A percentile compares a stretch with the other conserved stretches of the same genome.
Evolutionary conservation across 2,329 filamentous ascomycete genomes (phyloP).

Genomic region (Atkinsonella texensis): DNA sequence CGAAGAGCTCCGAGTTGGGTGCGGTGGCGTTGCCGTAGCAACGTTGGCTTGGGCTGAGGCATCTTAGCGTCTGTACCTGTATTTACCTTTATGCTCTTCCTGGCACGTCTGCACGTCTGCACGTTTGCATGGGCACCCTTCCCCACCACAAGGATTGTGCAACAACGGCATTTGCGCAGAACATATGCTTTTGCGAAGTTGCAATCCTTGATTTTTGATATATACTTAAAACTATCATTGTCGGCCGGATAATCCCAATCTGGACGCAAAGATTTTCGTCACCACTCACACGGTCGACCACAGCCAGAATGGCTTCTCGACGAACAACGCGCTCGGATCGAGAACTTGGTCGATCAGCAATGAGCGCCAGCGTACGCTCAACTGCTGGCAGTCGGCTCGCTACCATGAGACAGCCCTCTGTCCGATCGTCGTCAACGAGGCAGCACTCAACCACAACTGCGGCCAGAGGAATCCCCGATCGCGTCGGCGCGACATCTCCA

Average conservation of each 20-base stretch:
- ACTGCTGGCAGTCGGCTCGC: slow-evolving; percentile 3
- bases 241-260: not conserved
- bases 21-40: not conserved
- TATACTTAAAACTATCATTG: not conserved
- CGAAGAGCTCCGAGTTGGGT: too few relatives aligned
- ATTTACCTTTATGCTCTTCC: slow-evolving; percentile 1
- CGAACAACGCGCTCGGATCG: slow-evolving; percentile 8
- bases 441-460: slow-evolving; percentile 2
- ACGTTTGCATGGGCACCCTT: not conserved
- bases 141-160: slow-evolving; percentile 4
- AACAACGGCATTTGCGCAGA: not conserved
- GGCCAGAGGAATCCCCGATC: slow-evolving; percentile 4
- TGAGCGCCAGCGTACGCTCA: slow-evolving; percentile 2
- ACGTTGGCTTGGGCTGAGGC: not conserved
- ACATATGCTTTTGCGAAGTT: not conserved
- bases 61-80: not conserved
- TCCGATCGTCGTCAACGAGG: slow-evolving; percentile 3
- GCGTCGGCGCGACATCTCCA: slow-evolving; percentile 33
- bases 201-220: not conserved
- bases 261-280: not conserved
- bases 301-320: slow-evolving; percentile 7
- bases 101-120: not conserved
- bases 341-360: slow-evolving; percentile 6
- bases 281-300: not conserved
- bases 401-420: slow-evolving; percentile 1